Base-by-base conservation (phyloP, 2,329 filamentous ascomycete genomes). In the Allantophomopsis cytisporea region DNA sequence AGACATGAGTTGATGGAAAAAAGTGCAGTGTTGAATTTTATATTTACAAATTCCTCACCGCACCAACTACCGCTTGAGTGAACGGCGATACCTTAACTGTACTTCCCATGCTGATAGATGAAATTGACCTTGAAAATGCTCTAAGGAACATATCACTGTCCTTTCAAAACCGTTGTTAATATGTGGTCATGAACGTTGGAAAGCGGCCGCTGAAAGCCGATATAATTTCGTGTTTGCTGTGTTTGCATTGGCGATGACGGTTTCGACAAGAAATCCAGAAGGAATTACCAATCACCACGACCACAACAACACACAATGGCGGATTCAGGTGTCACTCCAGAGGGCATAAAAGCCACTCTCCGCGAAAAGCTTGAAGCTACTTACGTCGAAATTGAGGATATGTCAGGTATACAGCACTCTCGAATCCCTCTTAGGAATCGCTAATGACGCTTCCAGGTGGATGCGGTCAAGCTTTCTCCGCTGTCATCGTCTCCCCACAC, bases 321-420 rank as follows among this genome's bases (percentile, higher is more conserved):
- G 39, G 66, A 69, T 37, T 66, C 67, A 28, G 70, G 69, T 46
- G 79, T 94, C 53, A 89, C 86, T 34, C 78, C 86, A 43, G 76
- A 77, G 31, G 71, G 69, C 37, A 68, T 96, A 40, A 77, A 72
- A 54, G 64, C 65, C 34, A 83, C 80, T 43, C 70, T 95, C 49
- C 71, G 68, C 31, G 66, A 80, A 50, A 76, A 78, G 47, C 68
- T 95, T 40, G 69, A 76, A 41, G 86, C 87, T 16, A 69, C 71
- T 20, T 75, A 93, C 63, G 86, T 94, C 46, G 80, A 91, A 53
- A 86, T 95, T 50, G 82, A 84, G 47, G 89, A 96, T 63, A 77
- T 94, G 68, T 94, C 87, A 47, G 89, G 88, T 94, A 73, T 43
- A 66, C 57, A 15, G 38, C 41, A 38, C 41, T 43, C 41, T 43